Evolutionary conservation across 1,284 basidiomycete species (phyloP).

Genomic region (Marasmius sp.): DNA sequence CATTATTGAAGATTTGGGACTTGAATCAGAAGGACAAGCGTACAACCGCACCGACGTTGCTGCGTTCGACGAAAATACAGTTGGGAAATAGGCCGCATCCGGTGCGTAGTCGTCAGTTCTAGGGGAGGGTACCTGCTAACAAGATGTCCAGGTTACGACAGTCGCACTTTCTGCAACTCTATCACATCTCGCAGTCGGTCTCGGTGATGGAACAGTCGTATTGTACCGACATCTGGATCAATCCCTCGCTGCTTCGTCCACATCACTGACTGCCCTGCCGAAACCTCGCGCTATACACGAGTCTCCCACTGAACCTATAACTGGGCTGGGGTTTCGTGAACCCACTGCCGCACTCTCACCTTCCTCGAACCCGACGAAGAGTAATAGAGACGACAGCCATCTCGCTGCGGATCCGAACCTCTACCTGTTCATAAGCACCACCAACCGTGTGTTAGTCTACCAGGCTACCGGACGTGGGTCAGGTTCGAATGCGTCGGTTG

Average conservation of each 20-base stretch:
- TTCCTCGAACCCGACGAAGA: not conserved
- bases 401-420: conserved; percentile 48
- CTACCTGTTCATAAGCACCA: conserved; percentile 87
- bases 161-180: conserved; percentile 81
- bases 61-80: conserved; percentile 80
- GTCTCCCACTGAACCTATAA: conserved; percentile 83
- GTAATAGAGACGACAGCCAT: not conserved
- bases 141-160: conserved; percentile 63
- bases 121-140: not conserved
- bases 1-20: conserved; percentile 90
- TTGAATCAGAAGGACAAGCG: conserved; percentile 76
- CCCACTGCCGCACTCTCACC: conserved; percentile 28
- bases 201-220: conserved; percentile 93
- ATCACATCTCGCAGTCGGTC: conserved; percentile 85
- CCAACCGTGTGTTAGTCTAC: conserved; percentile 77
- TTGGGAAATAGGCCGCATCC: conserved; percentile 80
- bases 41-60: conserved; percentile 62
- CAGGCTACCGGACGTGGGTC: conserved; percentile 77
- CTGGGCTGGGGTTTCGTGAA: conserved; percentile 86
- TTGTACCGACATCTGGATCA: conserved; percentile 91
- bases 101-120: conserved; percentile 40
- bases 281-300: conserved; percentile 83
- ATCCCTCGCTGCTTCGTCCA: conserved; percentile 66
- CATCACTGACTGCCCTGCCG: conserved; percentile 69
- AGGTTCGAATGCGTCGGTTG: conserved; percentile 61